Base-by-base conservation (phyloP, 1,284 basidiomycete genomes). In the Trichosporon ovoides region DNA sequence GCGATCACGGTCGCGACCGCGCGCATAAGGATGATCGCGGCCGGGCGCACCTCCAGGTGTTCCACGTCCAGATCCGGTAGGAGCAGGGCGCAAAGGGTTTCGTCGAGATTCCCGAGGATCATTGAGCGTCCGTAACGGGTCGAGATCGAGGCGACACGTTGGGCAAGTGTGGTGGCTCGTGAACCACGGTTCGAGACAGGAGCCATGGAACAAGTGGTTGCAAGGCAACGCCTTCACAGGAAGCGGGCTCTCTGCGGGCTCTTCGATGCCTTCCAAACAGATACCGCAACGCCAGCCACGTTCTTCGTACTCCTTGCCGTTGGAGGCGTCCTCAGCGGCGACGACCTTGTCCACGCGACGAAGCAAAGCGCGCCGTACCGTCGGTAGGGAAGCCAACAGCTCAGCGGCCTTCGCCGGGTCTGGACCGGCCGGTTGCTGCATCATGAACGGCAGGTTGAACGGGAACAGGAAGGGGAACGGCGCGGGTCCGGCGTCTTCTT, bases 141-240 rank as follows among this genome's bases (percentile, higher is more conserved):
- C 76, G 14, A 78, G 68, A 52, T 78, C 74, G 13, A 77, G 67
- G 54, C 76, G 61, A 55, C 76, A 78, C 7, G 73, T 74, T 1
- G 76, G 76, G 56, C 75, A 78, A 18, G 71, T 78, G 56, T 73
- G 72, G 48, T 76, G 69, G 3, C 66, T 66, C 1, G 65, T 58
- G 37, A 77, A 72, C 76, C 76, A 77, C 5, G 74, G 75, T 55
- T 71, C 62, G 16, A 77, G 60, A 56, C 76, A 77, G 10, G 61
- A 60, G 14, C 61, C 69, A 53, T 76, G 75, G 61, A 74, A 77
- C 22, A 77, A 65, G 54, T 77, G 76, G 65, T 76, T 74, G 60
- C 76, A 77, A 0, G 76, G 76, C 48, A 77, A 63, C 10, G 63
- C 68, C 62, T 75, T 77, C n/a, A 77, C 68, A 0, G 55, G 38